These are phyloP conservation scores for Trichomonascus vanleenenianus DNA, from an alignment of 805 yeast genomes.

Conservation along the genomic window DNA sequence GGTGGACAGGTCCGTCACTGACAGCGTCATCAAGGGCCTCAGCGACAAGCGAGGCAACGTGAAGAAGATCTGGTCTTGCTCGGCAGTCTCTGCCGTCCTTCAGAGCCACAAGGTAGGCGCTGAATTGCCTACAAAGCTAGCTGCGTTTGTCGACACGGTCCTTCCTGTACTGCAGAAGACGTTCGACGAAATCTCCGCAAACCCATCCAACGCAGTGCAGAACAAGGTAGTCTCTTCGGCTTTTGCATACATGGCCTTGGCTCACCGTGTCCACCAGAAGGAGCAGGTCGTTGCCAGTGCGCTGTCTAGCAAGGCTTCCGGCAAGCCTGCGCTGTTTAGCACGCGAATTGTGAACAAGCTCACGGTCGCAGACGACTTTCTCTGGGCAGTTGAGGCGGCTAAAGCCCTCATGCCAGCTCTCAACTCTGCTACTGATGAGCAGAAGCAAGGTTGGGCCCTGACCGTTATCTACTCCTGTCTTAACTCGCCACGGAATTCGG, in stretches of 20 bases:
- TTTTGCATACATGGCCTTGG: constrained; percentile 36
- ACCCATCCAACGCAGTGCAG: constrained; percentile 48
- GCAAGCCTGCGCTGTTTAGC: neutral
- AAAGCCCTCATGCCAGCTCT: neutral
- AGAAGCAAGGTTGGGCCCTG: neutral
- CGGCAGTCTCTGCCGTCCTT: constrained; percentile 35
- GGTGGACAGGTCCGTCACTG: constrained; percentile 22
- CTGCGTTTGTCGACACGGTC: constrained; percentile 17
- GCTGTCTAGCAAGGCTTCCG: neutral
- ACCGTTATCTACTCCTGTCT: neutral
- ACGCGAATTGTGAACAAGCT: constrained; percentile 6
- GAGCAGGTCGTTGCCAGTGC: neutral
- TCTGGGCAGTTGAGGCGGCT: constrained; percentile 8
- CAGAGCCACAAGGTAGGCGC: constrained; percentile 2
- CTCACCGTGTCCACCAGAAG: neutral
- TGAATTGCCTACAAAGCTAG: neutral
- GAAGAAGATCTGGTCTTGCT: constrained; percentile 59
- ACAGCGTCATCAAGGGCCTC: constrained; percentile 48
- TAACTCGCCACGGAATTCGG: neutral
- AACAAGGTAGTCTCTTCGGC: constrained; percentile 46
- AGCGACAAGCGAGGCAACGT: constrained; percentile 54
- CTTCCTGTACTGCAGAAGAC: constrained; percentile 26
- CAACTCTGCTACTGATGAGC: neutral
- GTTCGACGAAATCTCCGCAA: constrained; percentile 38
- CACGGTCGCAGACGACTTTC: constrained; percentile 9